These are phyloP conservation scores for Apophysomyces trapeziformis DNA, from an alignment of 371 early-diverging fungal genomes.

Conservation along the genomic window DNA sequence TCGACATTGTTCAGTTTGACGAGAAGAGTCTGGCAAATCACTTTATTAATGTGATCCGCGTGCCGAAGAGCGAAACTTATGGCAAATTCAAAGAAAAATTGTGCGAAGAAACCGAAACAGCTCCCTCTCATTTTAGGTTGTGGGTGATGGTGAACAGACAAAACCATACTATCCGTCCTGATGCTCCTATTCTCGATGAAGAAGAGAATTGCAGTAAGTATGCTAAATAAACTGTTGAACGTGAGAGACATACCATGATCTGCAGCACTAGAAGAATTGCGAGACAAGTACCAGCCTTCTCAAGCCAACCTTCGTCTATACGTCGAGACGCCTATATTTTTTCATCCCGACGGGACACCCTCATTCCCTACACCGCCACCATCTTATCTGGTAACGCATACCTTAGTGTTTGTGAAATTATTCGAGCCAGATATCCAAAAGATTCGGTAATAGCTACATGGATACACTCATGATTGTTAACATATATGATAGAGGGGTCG, in stretches of 20 bases:
- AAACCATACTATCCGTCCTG: constrained; percentile 84
- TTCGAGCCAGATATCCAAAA: constrained; percentile 24
- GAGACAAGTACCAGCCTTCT: constrained; percentile 19
- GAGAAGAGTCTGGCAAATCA: constrained; percentile 10
- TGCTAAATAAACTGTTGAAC: not conserved
- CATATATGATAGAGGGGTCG: constrained; percentile 45
- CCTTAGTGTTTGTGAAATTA: constrained; percentile 26
- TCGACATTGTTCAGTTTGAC: constrained; percentile 57
- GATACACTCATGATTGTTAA: not conserved
- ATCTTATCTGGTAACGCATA: not conserved
- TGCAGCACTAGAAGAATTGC: constrained; percentile 26
- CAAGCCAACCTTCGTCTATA: constrained; percentile 23
- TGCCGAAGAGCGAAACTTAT: constrained; percentile 17
- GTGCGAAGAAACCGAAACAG: constrained; percentile 31
- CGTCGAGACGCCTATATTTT: constrained; percentile 15
- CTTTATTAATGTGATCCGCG: not conserved
- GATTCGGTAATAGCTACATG: constrained; percentile 17
- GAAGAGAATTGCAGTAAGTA: constrained; percentile 9
- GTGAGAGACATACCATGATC: not conserved
- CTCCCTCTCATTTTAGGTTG: constrained; percentile 62
- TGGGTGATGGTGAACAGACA: constrained; percentile 85
- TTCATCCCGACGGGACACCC: constrained; percentile 3
- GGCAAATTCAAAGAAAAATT: constrained; percentile 19
- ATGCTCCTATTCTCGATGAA: constrained; percentile 30
- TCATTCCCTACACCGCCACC: not conserved